A percentile compares a stretch with the other conserved stretches of the same genome.
Conservation (phyloP, 2,329 filamentous ascomycete genomes). For the Neonectria punicea region DNA sequence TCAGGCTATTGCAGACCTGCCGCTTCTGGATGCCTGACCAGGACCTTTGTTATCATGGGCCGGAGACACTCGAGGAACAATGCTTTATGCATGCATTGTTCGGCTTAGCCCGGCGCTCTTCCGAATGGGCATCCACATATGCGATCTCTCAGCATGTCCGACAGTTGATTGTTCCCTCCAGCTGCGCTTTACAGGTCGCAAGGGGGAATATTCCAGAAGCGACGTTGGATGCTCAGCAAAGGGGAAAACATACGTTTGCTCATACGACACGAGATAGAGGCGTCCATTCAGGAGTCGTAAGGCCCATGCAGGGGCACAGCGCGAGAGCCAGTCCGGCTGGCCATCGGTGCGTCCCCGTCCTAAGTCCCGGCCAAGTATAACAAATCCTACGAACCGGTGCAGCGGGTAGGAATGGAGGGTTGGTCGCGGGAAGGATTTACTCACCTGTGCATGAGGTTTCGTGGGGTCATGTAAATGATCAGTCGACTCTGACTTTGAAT, state of each 20-base stretch:
- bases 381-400: slow-evolving; percentile 26
- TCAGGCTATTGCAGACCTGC: slow-evolving; percentile 10
- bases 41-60: slow-evolving; percentile 8
- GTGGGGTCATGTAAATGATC: neutral
- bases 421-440: slow-evolving; percentile 24
- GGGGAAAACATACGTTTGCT: slow-evolving; percentile 32
- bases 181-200: neutral
- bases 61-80: neutral
- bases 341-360: slow-evolving; percentile 20
- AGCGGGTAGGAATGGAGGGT: slow-evolving; percentile 16
- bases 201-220: slow-evolving; percentile 20
- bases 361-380: neutral
- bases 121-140: slow-evolving; percentile 22
- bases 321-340: slow-evolving; percentile 6
- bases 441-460: neutral
- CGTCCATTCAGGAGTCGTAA: slow-evolving; percentile 18
- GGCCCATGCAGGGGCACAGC: slow-evolving; percentile 11
- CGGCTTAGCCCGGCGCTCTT: slow-evolving; percentile 11
- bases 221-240: slow-evolving; percentile 5
- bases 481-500: neutral
- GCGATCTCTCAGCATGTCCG: slow-evolving; percentile 22
- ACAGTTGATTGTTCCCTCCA: neutral
- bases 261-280: slow-evolving; percentile 25
- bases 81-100: neutral
- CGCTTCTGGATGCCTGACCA: slow-evolving; percentile 5